Conservation (phyloP, 2,329 filamentous ascomycete species). For the Ophioceras dolichostomum region DNA sequence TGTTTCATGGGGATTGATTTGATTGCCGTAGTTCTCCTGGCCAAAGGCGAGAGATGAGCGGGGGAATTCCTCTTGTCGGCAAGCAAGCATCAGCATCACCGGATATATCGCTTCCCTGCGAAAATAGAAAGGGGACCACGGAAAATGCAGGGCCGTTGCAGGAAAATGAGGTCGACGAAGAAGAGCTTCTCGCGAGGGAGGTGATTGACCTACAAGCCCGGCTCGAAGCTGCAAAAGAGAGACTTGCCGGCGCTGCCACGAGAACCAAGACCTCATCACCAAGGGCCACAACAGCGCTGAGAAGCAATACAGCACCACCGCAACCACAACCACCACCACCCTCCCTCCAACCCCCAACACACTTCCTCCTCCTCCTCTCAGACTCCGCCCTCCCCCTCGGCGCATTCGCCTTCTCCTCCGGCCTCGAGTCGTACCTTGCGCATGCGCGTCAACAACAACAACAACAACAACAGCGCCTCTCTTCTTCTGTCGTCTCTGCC, state of each 20-base stretch:
- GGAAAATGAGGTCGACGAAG: too few relatives aligned
- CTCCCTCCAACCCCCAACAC: constrained; percentile 22
- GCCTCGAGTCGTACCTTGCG: constrained; percentile 70
- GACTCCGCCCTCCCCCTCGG: constrained; percentile 74
- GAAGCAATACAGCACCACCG: constrained; percentile 2
- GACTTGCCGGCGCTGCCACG: constrained; percentile 9
- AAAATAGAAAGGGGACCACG: too few relatives aligned
- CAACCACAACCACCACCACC: constrained; percentile 4
- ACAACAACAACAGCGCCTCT: too few relatives aligned
- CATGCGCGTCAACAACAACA: too few relatives aligned
- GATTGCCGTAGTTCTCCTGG: too few relatives aligned
- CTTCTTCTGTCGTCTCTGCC: too few relatives aligned
- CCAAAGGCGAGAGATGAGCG: too few relatives aligned
- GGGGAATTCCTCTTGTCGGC: too few relatives aligned
- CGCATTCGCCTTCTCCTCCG: constrained; percentile 78
- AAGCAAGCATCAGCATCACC: too few relatives aligned
- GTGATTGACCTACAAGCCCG: constrained; percentile 39
- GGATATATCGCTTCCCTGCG: too few relatives aligned
- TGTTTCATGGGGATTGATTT: too few relatives aligned
- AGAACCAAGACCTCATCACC: neutral
- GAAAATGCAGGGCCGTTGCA: too few relatives aligned
- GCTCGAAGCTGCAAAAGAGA: constrained; percentile 31
- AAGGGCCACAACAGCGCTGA: neutral
- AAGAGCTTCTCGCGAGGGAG: constrained; percentile 10
- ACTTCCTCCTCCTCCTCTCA: constrained; percentile 65